Conservation (phyloP, 345 rosid genomes). For the Citrus hindsii region DNA sequence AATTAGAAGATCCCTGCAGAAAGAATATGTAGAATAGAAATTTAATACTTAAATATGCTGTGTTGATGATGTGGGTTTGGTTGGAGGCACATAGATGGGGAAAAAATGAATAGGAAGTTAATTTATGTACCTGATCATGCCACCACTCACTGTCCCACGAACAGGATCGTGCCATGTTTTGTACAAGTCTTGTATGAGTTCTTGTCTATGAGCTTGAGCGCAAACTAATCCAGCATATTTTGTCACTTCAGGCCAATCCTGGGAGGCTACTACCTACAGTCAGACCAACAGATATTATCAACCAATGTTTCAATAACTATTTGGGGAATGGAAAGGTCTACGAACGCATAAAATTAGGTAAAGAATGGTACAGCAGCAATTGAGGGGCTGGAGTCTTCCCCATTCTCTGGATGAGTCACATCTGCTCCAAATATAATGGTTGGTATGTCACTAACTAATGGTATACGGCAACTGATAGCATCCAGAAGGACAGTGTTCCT, state of each 20-base stretch:
- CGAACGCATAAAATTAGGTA: background rate
- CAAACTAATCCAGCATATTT: conserved; percentile 97
- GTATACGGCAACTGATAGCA: conserved; percentile 96
- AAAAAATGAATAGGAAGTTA: background rate
- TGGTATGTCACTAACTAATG: conserved; percentile 94
- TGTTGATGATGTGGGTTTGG: background rate
- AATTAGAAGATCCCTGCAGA: conserved; percentile 82
- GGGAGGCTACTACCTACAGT: conserved; percentile 94
- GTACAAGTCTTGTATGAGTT: conserved; percentile 95
- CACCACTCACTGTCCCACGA: conserved; percentile 92
- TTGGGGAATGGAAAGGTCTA: background rate
- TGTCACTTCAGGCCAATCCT: conserved; percentile 99
- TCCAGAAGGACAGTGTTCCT: conserved; percentile 96
- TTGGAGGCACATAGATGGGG: background rate
- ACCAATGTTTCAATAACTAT: background rate
- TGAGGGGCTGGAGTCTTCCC: conserved; percentile 98
- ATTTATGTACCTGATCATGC: conserved; percentile 81
- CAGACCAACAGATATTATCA: conserved; percentile 16
- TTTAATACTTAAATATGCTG: background rate
- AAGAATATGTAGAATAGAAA: background rate
- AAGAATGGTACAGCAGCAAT: conserved; percentile 76
- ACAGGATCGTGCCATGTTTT: conserved; percentile 99
- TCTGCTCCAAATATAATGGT: conserved; percentile 99
- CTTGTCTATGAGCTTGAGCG: conserved; percentile 99
- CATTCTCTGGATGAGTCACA: conserved; percentile 99